Base-by-base conservation (phyloP, 371 early-diverging fungal species). In the Zopfochytrium polystomum region DNA sequence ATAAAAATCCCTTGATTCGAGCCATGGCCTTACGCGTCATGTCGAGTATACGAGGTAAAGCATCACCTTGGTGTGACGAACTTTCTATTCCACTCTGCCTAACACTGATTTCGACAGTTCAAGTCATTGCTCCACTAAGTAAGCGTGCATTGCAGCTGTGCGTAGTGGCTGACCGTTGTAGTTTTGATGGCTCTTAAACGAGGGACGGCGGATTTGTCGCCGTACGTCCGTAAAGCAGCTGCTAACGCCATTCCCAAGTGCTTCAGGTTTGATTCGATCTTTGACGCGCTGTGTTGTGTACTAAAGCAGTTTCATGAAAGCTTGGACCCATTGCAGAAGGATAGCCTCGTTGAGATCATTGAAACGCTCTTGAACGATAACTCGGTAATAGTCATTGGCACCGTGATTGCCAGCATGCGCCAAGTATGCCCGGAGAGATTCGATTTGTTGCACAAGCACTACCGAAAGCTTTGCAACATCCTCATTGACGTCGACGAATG, bases 21-120 rank as follows among this genome's bases (percentile, higher is more conserved):
- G 94, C 92, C 29, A 91, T 95, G 90, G 94, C 96, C 0, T 70
- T 97, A 55, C 85, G 95, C 30, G 95, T 95, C 22, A 87, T 97
- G 89, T 91, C 92, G 29, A 90, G 93, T 60, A 96, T 95, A 64
- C 84, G 92, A 35, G 74, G 77, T 74, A 64, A 42, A 42, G 42
- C 42, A 42, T 42, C n/a, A 42, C 42, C 42, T 42, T 42, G 13
- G 42, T 42, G 42, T 52, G 9, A 13, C 7, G 13, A 9, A 13
- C 15, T 48, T 48, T 48, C 48, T 33, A 6, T 9, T 53, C 3
- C 20, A 0, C n/a, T n/a, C n/a, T n/a, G n/a, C n/a, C n/a, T n/a
- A n/a, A n/a, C n/a, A n/a, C 26, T n/a, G 15, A 23, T 25, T 43
- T 20, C 26, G 3, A 15, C 1, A 70, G 92, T 95, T 0, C 90